Conservation (phyloP, 2,329 filamentous ascomycete genomes). For the Calycina marina region DNA sequence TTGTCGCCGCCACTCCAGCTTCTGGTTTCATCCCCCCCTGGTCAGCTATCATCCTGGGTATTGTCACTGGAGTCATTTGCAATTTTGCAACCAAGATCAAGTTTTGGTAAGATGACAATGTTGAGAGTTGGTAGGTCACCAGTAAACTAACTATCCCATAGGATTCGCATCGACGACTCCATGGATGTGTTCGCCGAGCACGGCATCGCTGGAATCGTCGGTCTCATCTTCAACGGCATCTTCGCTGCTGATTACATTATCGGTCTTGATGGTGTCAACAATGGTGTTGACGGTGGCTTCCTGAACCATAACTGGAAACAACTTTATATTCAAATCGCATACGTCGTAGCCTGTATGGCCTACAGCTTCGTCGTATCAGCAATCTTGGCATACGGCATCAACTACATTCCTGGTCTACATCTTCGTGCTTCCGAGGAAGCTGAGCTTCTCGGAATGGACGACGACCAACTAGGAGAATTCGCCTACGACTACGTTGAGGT, state of each 20-base stretch:
- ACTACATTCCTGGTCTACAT: slow-evolving; percentile 62
- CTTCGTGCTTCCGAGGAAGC: slow-evolving; percentile 70
- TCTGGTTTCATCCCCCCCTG: slow-evolving; percentile 55
- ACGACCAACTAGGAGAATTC: slow-evolving; percentile 81
- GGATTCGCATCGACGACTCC: slow-evolving; percentile 52
- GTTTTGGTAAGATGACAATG: slow-evolving; percentile 7
- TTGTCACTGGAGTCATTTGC: slow-evolving; percentile 49
- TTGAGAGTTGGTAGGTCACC: neutral
- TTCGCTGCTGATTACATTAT: slow-evolving; percentile 59
- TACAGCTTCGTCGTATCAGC: slow-evolving; percentile 66
- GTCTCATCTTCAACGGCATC: slow-evolving; percentile 58
- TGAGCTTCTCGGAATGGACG: slow-evolving; percentile 77
- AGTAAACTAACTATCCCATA: slow-evolving; percentile 9
- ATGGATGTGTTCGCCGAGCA: slow-evolving; percentile 62
- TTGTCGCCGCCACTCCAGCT: slow-evolving; percentile 55
- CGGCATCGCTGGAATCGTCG: slow-evolving; percentile 52
- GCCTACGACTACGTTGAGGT: slow-evolving; percentile 87
- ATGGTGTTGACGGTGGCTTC: slow-evolving; percentile 51
- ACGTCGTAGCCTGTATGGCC: slow-evolving; percentile 48
- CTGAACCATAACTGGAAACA: slow-evolving; percentile 60
- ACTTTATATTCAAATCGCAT: slow-evolving; percentile 69
- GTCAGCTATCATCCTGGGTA: slow-evolving; percentile 51
- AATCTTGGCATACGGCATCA: slow-evolving; percentile 58
- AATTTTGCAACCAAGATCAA: slow-evolving; percentile 52
- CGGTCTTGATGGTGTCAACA: slow-evolving; percentile 65